These are phyloP conservation scores for Rosa lucieae DNA, from an alignment of 306 rosid species.

Conservation along the genomic window DNA sequence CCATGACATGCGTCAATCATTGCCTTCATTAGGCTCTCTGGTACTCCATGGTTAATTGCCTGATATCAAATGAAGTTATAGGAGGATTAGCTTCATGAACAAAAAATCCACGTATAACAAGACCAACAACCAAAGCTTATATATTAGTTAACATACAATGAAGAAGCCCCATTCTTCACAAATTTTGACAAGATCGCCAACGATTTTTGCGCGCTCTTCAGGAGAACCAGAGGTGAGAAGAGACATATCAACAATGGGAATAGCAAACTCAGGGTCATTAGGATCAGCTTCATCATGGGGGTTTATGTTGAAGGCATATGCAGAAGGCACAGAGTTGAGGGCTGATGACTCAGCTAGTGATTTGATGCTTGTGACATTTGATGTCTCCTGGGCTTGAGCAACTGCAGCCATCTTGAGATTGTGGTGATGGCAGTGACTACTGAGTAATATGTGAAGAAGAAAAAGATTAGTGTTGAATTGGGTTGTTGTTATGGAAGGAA, in stretches of 20 bases:
- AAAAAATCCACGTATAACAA: no score
- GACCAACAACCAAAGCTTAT: no score
- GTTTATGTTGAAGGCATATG: conserved; percentile 29
- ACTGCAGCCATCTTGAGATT: no score
- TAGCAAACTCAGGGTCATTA: conserved; percentile 32
- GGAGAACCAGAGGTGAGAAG: conserved; percentile 37
- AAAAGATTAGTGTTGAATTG: no score
- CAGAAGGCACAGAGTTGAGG: conserved; percentile 34
- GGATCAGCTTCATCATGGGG: conserved; percentile 27
- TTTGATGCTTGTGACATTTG: conserved; percentile 38
- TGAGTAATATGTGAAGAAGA: no score
- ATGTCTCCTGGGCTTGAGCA: background rate
- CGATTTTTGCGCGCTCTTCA: conserved; percentile 27
- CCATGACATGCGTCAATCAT: conserved; percentile 30
- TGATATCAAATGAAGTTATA: background rate
- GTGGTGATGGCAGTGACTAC: no score
- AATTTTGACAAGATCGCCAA: conserved; percentile 34
- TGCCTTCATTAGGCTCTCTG: conserved; percentile 35
- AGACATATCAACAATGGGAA: conserved; percentile 50
- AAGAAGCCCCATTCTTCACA: conserved; percentile 56
- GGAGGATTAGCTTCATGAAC: background rate
- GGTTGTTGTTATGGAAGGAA: no score
- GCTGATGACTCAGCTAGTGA: conserved; percentile 36
- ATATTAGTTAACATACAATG: conserved; percentile 20
- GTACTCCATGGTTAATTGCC: conserved; percentile 49